phyloP scores from a whole-genome alignment of 2,329 filamentous ascomycete species.

The Apiospora rasikravindrae region DNA sequence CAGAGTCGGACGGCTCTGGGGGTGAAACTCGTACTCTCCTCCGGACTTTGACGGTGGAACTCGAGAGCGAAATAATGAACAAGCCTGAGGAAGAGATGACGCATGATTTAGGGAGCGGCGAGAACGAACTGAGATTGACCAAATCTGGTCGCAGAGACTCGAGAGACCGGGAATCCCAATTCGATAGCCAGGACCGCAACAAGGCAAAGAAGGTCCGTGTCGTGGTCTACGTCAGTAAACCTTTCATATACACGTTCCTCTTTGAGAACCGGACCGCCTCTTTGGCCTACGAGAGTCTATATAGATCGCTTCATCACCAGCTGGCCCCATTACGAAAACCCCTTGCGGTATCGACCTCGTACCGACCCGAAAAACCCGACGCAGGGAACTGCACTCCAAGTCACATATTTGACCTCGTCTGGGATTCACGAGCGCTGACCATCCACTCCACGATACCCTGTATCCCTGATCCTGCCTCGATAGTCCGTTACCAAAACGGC shows the following conservation, averaged over 20 bases:
- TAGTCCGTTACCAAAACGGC: conserved; percentile 24
- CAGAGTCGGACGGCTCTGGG: conserved; percentile 34
- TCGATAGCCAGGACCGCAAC: conserved; percentile 57
- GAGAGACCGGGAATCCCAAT: conserved; percentile 32
- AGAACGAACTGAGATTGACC: conserved; percentile 34
- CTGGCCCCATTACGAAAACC: conserved; percentile 63
- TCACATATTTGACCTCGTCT: conserved; percentile 66
- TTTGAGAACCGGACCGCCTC: conserved; percentile 68
- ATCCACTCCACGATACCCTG: conserved; percentile 70
- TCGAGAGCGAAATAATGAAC: conserved; percentile 50
- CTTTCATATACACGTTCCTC: conserved; percentile 79
- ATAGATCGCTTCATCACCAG: conserved; percentile 65
- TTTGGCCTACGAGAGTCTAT: conserved; percentile 59
- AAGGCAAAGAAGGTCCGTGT: conserved; percentile 66
- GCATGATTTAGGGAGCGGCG: conserved; percentile 50
- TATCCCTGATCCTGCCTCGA: conserved; percentile 57
- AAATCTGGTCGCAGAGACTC: conserved; percentile 27
- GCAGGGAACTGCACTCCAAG: conserved; percentile 38
- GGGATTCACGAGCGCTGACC: conserved; percentile 61
- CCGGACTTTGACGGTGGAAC: conserved; percentile 70
- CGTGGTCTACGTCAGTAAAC: conserved; percentile 74
- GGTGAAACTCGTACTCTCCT: conserved; percentile 62
- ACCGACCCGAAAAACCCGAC: conserved; percentile 57
- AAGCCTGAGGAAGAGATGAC: conserved; percentile 51
- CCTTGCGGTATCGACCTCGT: conserved; percentile 60